Conservation (phyloP, 768 basidiomycete genomes). For the Lentinula aciculospora region DNA sequence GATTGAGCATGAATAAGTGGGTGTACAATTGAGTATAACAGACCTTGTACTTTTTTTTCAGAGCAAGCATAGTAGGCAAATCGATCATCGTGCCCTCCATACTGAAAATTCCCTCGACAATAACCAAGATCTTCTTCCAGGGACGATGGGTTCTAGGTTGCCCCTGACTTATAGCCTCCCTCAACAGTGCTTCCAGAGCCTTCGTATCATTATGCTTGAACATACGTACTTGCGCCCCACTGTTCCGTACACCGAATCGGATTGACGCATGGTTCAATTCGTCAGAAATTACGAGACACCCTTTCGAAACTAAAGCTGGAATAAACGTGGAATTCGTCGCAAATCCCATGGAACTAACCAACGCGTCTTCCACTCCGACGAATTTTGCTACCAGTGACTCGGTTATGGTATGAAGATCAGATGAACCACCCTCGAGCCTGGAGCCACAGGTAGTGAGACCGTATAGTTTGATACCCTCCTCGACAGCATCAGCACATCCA, state of each 20-base stretch:
- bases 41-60: conserved; percentile 96
- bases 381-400: conserved; percentile 90
- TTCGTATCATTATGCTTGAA: conserved; percentile 98
- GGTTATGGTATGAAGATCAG: conserved; percentile 72
- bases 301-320: conserved; percentile 86
- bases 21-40: conserved; percentile 11
- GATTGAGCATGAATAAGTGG: background rate
- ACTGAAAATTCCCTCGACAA: conserved; percentile 94
- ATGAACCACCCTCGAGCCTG: conserved; percentile 77
- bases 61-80: conserved; percentile 72
- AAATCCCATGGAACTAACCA: conserved; percentile 93
- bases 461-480: conserved; percentile 74
- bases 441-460: conserved; percentile 77
- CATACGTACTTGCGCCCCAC: conserved; percentile 82
- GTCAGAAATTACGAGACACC: conserved; percentile 93
- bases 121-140: conserved; percentile 96
- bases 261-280: conserved; percentile 96
- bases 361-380: conserved; percentile 82
- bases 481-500: conserved; percentile 91
- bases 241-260: conserved; percentile 87
- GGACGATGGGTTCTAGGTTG: conserved; percentile 98
- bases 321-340: conserved; percentile 93
- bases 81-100: conserved; percentile 96
- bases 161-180: conserved; percentile 93
- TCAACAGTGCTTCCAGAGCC: conserved; percentile 70